These are phyloP conservation scores for Mycena albidolilacea DNA, from an alignment of 768 basidiomycete species.

Conservation along the genomic window DNA sequence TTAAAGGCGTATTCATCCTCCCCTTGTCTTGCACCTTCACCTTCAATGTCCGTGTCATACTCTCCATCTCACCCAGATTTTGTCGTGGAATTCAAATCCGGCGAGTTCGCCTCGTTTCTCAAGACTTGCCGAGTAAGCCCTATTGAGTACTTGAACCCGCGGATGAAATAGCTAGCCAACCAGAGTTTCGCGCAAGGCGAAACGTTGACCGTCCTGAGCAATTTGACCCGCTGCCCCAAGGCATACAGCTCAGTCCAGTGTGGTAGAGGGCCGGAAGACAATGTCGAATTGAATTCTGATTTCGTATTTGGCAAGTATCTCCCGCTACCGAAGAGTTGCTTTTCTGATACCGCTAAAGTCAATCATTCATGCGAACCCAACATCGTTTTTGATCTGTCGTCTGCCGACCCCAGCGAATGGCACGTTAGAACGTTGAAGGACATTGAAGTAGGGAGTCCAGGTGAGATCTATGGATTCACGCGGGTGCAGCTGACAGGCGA, in stretches of 20 bases:
- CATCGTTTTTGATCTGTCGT: slow-evolving; percentile 66
- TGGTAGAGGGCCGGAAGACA: slow-evolving; percentile 59
- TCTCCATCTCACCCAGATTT: slow-evolving; percentile 53
- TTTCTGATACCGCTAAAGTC: slow-evolving; percentile 48
- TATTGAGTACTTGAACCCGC: background rate
- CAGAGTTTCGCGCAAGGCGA: slow-evolving; percentile 58
- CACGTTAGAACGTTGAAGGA: slow-evolving; percentile 60
- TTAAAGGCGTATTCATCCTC: too few species aligned
- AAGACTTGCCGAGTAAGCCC: slow-evolving; percentile 52
- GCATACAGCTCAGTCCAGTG: slow-evolving; percentile 70
- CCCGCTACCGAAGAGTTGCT: background rate
- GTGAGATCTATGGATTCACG: slow-evolving; percentile 49
- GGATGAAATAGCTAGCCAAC: background rate
- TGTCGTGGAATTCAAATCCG: slow-evolving; percentile 53
- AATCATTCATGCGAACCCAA: slow-evolving; percentile 79
- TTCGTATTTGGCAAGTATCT: slow-evolving; percentile 66
- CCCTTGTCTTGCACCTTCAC: background rate
- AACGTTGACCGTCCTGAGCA: slow-evolving; percentile 50
- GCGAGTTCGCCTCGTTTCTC: slow-evolving; percentile 55
- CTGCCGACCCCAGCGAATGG: slow-evolving; percentile 60
- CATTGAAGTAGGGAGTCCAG: slow-evolving; percentile 53
- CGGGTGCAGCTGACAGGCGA: slow-evolving; percentile 18
- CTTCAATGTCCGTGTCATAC: slow-evolving; percentile 43
- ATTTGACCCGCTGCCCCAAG: slow-evolving; percentile 51
- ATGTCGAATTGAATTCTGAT: slow-evolving; percentile 73